These are phyloP conservation scores for Hypomontagnella submonticulosa DNA, from an alignment of 495 filamentous ascomycete species.

Conservation along the genomic window DNA sequence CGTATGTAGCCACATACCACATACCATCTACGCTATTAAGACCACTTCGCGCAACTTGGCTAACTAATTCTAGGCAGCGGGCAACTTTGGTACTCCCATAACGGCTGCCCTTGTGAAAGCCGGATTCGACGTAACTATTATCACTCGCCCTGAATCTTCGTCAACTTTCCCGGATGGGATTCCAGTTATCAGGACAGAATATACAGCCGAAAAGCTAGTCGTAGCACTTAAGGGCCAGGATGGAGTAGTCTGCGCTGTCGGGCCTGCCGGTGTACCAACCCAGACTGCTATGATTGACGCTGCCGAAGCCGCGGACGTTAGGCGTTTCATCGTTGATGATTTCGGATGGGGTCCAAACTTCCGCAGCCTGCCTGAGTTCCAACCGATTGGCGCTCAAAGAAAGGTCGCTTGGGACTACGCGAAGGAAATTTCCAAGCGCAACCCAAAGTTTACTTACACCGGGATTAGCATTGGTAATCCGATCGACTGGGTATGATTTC, in stretches of 20 bases:
- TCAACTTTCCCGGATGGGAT: constrained; percentile 46
- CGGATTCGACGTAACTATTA: constrained; percentile 60
- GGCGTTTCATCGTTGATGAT: constrained; percentile 64
- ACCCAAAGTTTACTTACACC: constrained; percentile 55
- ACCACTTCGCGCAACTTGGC: background rate
- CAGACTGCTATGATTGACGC: constrained; percentile 62
- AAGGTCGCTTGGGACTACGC: constrained; percentile 47
- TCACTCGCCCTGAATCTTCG: constrained; percentile 55
- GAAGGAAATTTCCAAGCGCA: constrained; percentile 46
- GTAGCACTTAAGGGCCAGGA: constrained; percentile 57
- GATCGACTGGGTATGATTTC: constrained; percentile 53
- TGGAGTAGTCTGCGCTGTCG: constrained; percentile 55
- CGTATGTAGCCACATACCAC: constrained; percentile 45
- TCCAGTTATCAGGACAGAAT: constrained; percentile 54
- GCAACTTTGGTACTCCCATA: constrained; percentile 63
- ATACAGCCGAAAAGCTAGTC: constrained; percentile 55
- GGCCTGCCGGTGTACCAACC: constrained; percentile 35
- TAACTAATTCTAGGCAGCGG: constrained; percentile 56
- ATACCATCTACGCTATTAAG: background rate
- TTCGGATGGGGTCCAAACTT: constrained; percentile 60
- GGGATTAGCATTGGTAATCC: constrained; percentile 55
- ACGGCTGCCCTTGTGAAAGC: constrained; percentile 57
- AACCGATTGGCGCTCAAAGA: constrained; percentile 33
- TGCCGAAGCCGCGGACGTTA: constrained; percentile 58
- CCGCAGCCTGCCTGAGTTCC: constrained; percentile 35